Base-by-base conservation (phyloP, 306 rosid genomes). In the Nissolia schottii region DNA sequence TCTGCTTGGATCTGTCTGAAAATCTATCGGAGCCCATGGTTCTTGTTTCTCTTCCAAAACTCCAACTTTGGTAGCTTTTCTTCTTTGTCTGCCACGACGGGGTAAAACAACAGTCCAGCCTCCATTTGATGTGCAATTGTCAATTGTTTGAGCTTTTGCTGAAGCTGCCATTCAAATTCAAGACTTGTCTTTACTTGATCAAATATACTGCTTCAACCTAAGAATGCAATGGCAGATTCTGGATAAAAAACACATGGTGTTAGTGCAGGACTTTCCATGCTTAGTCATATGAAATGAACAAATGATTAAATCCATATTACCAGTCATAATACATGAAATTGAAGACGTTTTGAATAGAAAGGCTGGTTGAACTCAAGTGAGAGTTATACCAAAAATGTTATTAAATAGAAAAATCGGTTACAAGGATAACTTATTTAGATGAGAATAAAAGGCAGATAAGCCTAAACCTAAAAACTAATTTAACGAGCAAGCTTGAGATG, bases 61-160 rank as follows among this genome's bases (percentile, higher is more conserved):
- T 45, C 25, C 77, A 8, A 31, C 28, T 67, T 49, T 54, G 23
- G 80, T 50, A 3, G 74, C 53, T 43, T 32, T 78, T 48, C 78
- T 84, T 66, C 82, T 82, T 53, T 75, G 83, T 34, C 45, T 85
- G 22, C 88, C 75, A 18, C 87, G 90, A 58, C 90, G 93, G 23
- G 93, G 88, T 56, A 84, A 55, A 63, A 93, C 93, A 62, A 90
- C 74, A 0, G 85, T 93, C 98, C 98, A 93, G 4, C 73, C 93
- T 73, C 73, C 91, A 75, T 53, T 76, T 19, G 69, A 38, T 15
- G 84, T 38, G 22, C 18, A 43, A 22, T 64, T 57, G 6, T 59
- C 65, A 58, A 54, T 43, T 2, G 85, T 2, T 3, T 51, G 78
- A 74, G 86, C 59, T 76, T 87, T 78, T 45, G 86, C 81, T 15